phyloP scores from a whole-genome alignment of 1,139 yeast genomes.

The Scheffersomyces lignicola region DNA sequence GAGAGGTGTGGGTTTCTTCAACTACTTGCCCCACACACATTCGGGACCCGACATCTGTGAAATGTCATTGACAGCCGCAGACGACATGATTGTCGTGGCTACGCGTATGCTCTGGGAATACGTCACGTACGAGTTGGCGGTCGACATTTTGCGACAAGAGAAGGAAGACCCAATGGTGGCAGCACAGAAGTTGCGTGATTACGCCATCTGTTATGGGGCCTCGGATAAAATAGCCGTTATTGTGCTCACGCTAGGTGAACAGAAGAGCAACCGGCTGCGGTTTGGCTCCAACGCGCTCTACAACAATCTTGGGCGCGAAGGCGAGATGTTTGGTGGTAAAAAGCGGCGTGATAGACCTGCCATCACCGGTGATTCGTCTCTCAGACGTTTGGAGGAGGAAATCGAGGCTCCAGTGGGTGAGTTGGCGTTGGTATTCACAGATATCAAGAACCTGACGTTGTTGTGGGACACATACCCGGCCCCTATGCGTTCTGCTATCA shows the following conservation, averaged over 20 bases:
- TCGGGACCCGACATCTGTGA: constrained; percentile 81
- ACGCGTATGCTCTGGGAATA: constrained; percentile 84
- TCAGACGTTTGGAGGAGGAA: constrained; percentile 86
- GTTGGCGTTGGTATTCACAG: constrained; percentile 94
- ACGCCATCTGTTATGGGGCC: constrained; percentile 91
- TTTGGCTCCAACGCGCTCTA: constrained; percentile 33
- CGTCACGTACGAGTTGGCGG: constrained; percentile 81
- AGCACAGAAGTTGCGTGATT: constrained; percentile 90
- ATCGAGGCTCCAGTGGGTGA: constrained; percentile 95
- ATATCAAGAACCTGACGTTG: constrained; percentile 89
- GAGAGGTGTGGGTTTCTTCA: constrained; percentile 89
- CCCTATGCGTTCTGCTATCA: constrained; percentile 96
- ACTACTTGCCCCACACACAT: constrained; percentile 82
- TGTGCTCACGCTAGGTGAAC: constrained; percentile 65
- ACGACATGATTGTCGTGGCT: constrained; percentile 86
- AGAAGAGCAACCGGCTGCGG: constrained; percentile 28
- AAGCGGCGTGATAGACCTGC: constrained; percentile 55
- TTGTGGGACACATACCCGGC: constrained; percentile 92
- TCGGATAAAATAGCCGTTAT: constrained; percentile 80
- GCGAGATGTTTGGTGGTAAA: constrained; percentile 42
- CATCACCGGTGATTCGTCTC: constrained; percentile 63
- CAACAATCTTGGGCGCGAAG: constrained; percentile 42
- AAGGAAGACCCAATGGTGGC: constrained; percentile 86
- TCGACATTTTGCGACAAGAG: constrained; percentile 84
- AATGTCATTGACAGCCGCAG: constrained; percentile 62